These are phyloP conservation scores for Tranzscheliella williamsii DNA, from an alignment of 1,284 basidiomycete genomes.

Conservation along the genomic window DNA sequence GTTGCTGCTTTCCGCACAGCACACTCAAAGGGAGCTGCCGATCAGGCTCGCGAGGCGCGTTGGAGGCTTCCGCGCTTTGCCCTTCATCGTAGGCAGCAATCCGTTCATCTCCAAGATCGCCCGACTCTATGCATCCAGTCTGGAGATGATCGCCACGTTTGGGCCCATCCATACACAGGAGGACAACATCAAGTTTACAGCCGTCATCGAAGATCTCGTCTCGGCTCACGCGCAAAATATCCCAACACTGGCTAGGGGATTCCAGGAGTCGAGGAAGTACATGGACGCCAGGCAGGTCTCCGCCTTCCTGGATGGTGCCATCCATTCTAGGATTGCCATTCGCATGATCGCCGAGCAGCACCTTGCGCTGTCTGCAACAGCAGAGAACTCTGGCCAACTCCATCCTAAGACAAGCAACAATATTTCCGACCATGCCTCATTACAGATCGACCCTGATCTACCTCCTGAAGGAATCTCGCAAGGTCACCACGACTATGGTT, in stretches of 20 bases:
- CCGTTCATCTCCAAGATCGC: slow-evolving; percentile 79
- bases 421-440: slow-evolving; percentile 5
- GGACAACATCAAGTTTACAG: slow-evolving; percentile 73
- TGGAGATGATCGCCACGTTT: slow-evolving; percentile 73
- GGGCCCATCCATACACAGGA: slow-evolving; percentile 69
- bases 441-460: slow-evolving; percentile 29
- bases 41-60: slow-evolving; percentile 57
- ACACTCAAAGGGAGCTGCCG: slow-evolving; percentile 55
- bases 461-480: slow-evolving; percentile 15
- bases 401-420: slow-evolving; percentile 4
- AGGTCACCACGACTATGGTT: slow-evolving; percentile 28
- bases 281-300: slow-evolving; percentile 77
- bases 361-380: slow-evolving; percentile 68
- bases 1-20: slow-evolving; percentile 50
- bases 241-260: slow-evolving; percentile 84
- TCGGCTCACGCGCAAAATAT: slow-evolving; percentile 82
- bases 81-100: slow-evolving; percentile 80
- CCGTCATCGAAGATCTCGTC: slow-evolving; percentile 73
- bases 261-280: slow-evolving; percentile 82
- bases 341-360: slow-evolving; percentile 90
- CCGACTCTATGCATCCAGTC: slow-evolving; percentile 74
- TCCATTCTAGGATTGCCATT: slow-evolving; percentile 82
- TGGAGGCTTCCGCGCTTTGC: slow-evolving; percentile 56
- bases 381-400: slow-evolving; percentile 4
- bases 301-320: slow-evolving; percentile 79